Base-by-base conservation (phyloP, 176 grass and related monocot genomes). In the bread wheat (Triticum aestivum) region DNA sequence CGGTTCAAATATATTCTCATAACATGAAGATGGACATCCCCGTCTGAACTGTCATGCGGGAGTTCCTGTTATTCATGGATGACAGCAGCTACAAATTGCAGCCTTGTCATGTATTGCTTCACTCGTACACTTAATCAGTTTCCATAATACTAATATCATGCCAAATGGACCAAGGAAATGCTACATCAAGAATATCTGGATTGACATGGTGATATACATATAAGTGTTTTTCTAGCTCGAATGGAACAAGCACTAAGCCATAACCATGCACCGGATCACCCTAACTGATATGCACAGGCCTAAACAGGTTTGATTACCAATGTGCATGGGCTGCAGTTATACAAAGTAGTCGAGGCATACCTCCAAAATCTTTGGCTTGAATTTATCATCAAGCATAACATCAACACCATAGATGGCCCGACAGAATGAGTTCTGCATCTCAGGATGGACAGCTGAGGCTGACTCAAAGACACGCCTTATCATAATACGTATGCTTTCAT, bases 321-420 rank as follows among this genome's bases (percentile, higher is more conserved):
- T 79, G 24, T 18, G 45, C 30, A 17, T 5, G 79, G 62, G 32
- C 5, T 52, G 51, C 38, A 82, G 59, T 52, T 82, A 39, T 14
- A 71, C 3, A n/a, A 89, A 83, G 27, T 65, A 49, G 27, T 15
- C 11, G 14, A 82, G 39, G 61, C 68, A 39, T 89, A 95, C 96
- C 93, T 98, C 96, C 83, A 98, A 84, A 82, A 98, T 81, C 83
- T 95, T 98, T 70, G 93, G 91, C 79, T 88, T 89, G 81, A 91
- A 98, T 62, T 68, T 77, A 81, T 83, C 71, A 86, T 98, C 96
- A 75, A 98, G 91, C 96, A 98, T 98, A 64, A 98, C 90, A 84
- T 98, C 96, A 33, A 95, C 80, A 18, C 96, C 96, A 84, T 95
- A 98, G 1, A 98, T 98, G 83, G 96, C 96, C 86, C 96, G 88